phyloP scores from a whole-genome alignment of 1,139 yeast species.

The Geotrichum fermentans region DNA sequence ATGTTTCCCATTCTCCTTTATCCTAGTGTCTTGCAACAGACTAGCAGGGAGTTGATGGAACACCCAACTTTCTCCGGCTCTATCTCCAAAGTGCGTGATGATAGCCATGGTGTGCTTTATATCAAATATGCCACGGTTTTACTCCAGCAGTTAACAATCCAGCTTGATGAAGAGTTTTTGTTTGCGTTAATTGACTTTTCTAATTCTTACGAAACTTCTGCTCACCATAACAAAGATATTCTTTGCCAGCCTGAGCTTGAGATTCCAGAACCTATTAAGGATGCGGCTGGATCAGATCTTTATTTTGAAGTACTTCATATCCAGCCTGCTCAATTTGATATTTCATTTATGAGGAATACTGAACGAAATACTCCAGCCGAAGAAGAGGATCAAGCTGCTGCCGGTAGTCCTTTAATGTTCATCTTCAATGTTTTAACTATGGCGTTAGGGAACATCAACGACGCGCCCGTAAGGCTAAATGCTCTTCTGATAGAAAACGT shows the following conservation, averaged over 20 bases:
- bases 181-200: conserved; percentile 74
- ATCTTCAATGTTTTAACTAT: conserved; percentile 82
- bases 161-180: conserved; percentile 88
- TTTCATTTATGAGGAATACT: conserved; percentile 80
- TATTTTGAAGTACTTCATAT: conserved; percentile 89
- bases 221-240: conserved; percentile 28
- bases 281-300: conserved; percentile 60
- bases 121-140: conserved; percentile 85
- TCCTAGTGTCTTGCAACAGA: conserved; percentile 84
- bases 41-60: conserved; percentile 71
- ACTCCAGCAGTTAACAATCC: conserved; percentile 85
- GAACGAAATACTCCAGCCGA: conserved; percentile 55
- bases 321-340: conserved; percentile 83
- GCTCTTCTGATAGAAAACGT: conserved; percentile 85
- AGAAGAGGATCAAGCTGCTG: conserved; percentile 49
- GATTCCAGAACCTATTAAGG: conserved; percentile 67
- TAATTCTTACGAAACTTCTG: conserved; percentile 39
- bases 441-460: conserved; percentile 96
- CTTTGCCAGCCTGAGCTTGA: conserved; percentile 59
- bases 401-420: conserved; percentile 53
- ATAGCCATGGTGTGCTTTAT: conserved; percentile 80
- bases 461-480: conserved; percentile 87
- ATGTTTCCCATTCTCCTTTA: conserved; percentile 80
- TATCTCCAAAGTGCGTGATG: conserved; percentile 77
- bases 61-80: conserved; percentile 91